These are phyloP conservation scores for Hyphodiscus sp. DNA, from an alignment of 2,329 filamentous ascomycete genomes.

Conservation along the genomic window DNA sequence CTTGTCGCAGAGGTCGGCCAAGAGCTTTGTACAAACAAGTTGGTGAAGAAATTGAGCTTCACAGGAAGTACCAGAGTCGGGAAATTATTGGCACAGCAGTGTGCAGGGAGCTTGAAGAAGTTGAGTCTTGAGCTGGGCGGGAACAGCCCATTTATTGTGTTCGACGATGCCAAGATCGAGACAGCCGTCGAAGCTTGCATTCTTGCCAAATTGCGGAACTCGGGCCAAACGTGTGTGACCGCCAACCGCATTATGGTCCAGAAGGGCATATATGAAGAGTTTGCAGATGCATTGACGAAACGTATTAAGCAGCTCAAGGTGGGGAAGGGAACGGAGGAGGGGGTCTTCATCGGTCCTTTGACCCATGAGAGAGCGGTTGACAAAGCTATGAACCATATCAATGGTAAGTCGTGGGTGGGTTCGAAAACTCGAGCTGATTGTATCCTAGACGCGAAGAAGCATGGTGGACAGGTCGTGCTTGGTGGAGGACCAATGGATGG, in stretches of 20 bases:
- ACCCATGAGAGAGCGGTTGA: conserved; percentile 13
- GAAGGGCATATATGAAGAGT: conserved; percentile 40
- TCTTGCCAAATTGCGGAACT: conserved; percentile 82
- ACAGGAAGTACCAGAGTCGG: conserved; percentile 52
- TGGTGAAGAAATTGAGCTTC: conserved; percentile 48
- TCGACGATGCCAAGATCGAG: conserved; percentile 88
- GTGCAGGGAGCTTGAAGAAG: conserved; percentile 34
- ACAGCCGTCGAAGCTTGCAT: conserved; percentile 74
- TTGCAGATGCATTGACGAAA: conserved; percentile 32
- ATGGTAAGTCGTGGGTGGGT: conserved; percentile 3
- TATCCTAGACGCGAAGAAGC: conserved; percentile 36
- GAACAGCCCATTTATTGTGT: conserved; percentile 92
- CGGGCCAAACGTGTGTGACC: conserved; percentile 59
- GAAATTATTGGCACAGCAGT: conserved; percentile 31
- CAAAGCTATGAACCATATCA: conserved; percentile 15
- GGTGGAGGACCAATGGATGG: conserved; percentile 26
- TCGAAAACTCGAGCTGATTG: conserved; percentile 21
- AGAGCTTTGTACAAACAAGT: conserved; percentile 32
- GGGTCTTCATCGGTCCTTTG: conserved; percentile 14
- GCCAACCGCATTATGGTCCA: conserved; percentile 41
- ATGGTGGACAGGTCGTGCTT: conserved; percentile 33
- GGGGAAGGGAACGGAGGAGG: conserved; percentile 11
- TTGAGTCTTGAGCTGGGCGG: conserved; percentile 61
- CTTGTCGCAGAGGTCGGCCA: conserved; percentile 38
- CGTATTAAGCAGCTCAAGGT: conserved; percentile 27